Evolutionary conservation across 768 basidiomycete genomes (phyloP), one percentile per base, ranked within the genome.

Genomic region (Mycena haematopus): DNA sequence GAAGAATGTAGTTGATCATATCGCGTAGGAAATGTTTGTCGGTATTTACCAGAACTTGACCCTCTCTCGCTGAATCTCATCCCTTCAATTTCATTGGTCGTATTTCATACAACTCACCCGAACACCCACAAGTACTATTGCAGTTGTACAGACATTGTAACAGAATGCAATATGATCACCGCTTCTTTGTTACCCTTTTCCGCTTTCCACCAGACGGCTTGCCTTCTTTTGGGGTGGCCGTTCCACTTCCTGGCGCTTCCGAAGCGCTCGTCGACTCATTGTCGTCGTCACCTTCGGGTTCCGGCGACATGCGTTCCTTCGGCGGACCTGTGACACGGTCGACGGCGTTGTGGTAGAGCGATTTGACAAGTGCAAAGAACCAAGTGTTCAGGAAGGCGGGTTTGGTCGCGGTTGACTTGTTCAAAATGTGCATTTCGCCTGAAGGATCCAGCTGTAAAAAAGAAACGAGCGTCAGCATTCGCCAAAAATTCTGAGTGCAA

Each of bases 331-430:
- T 60, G 47, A 65, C 47, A 31, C 71, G 74, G 21, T 71, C 69
- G 8, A 72, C 62, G 35, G 72, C 60, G 56, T 75, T 77, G 45
- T 57, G 29, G 58, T 72, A 66, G 27, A 80, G 68, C 7, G 70
- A 76, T 58, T 68, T 74, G 61, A 83, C 64, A 25, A 91, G 73
- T 15, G 78, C 70, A 62, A 87, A 68, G 69, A 90, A 87, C 93
- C 93, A 95, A 4, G 92, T 94, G 54, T 82, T 79, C 33, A 72
- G 73, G 29, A 92, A 65, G 8, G 82, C 78, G n/a, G 93, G 89
- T 5, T 76, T 75, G 2, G 74, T 75, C 19, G 86, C 90, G 4
- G 86, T 83, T 25, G 80, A 82, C 38, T 82, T 77, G 73, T 92
- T 85, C 49, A 92, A 76, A 17, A 80, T 76, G 36, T 87, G 80